A percentile compares a stretch with the other conserved stretches of the same genome.
Evolutionary conservation across 2,329 filamentous ascomycete species (phyloP).

Genomic region (Neophaeococcomyces aloes): DNA sequence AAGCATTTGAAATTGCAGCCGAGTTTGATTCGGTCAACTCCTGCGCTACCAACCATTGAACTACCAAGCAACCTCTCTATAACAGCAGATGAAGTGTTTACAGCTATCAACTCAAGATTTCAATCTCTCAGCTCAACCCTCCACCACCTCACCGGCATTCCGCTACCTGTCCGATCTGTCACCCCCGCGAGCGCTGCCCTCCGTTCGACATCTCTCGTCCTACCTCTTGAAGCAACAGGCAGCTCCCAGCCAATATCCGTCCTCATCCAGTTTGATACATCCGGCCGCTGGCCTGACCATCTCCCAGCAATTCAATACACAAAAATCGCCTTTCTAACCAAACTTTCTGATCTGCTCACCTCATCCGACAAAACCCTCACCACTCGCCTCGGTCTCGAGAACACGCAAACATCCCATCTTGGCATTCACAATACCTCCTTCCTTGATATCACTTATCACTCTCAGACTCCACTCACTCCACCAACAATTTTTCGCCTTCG

Average conservation of each 20-base stretch:
- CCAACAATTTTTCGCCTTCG: constrained; percentile 71
- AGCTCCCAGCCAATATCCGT: constrained; percentile 55
- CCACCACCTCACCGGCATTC: constrained; percentile 72
- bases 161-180: constrained; percentile 74
- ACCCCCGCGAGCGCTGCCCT: constrained; percentile 61
- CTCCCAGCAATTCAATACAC: constrained; percentile 82
- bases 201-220: constrained; percentile 52
- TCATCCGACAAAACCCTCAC: constrained; percentile 50
- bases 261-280: constrained; percentile 84
- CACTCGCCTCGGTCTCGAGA: constrained; percentile 70
- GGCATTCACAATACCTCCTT: constrained; percentile 19
- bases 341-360: constrained; percentile 62
- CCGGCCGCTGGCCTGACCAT: constrained; percentile 87
- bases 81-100: constrained; percentile 14
- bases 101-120: constrained; percentile 42
- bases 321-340: constrained; percentile 76
- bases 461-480: constrained; percentile 19
- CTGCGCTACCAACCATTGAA: constrained; percentile 31
- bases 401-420: constrained; percentile 35
- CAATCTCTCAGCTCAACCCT: constrained; percentile 53
- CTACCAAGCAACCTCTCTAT: constrained; percentile 8
- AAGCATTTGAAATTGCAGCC: constrained; percentile 56
- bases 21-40: constrained; percentile 44
- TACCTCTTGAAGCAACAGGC: constrained; percentile 22
- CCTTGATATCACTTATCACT: constrained; percentile 66